Conservation (phyloP, 2,329 filamentous ascomycete species). For the Colletotrichum filicis region DNA sequence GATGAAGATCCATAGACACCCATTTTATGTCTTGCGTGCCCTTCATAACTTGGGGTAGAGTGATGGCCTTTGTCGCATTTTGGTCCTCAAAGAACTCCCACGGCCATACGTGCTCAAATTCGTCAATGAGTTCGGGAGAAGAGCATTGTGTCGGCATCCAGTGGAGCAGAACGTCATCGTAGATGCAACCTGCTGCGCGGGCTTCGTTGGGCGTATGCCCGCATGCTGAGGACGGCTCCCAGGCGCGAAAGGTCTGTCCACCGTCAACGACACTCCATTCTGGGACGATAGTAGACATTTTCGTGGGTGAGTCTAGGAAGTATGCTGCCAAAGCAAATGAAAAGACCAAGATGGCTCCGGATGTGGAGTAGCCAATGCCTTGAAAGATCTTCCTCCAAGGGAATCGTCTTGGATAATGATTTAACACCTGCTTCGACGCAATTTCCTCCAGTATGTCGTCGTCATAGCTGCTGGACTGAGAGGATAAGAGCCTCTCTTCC, state of each 20-base stretch:
- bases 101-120: not conserved
- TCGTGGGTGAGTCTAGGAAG: not conserved
- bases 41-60: not conserved
- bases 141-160: not conserved
- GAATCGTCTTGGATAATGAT: not conserved
- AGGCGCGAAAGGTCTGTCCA: not conserved
- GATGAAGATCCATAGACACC: conserved; percentile 10
- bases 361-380: not conserved
- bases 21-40: conserved; percentile 7
- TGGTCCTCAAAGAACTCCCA: not conserved
- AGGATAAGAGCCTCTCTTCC: not conserved
- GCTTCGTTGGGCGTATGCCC: not conserved
- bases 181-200: not conserved
- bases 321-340: not conserved
- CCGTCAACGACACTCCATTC: not conserved
- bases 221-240: not conserved
- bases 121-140: not conserved
- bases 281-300: not conserved
- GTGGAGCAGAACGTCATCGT: not conserved
- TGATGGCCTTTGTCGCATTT: not conserved
- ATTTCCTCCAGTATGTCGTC: not conserved
- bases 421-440: not conserved
- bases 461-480: not conserved
- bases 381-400: not conserved
- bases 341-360: not conserved